A percentile compares a stretch with the other conserved stretches of the same genome.
These are phyloP conservation scores for Rhizophagus clarus DNA, from an alignment of 192 early-diverging fungal species.

Conservation along the genomic window DNA sequence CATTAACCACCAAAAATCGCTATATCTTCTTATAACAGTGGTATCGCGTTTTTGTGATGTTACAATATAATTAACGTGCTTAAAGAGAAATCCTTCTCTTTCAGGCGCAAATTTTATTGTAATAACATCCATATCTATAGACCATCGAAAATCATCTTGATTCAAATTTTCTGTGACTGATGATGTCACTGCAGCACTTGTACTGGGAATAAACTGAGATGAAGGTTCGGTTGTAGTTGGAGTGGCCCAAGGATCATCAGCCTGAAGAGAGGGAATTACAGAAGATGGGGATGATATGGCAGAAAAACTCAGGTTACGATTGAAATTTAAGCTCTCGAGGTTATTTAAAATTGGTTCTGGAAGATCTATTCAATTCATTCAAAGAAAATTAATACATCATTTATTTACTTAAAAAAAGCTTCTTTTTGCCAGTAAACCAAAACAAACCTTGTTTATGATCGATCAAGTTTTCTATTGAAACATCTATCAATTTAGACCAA, in stretches of 20 bases:
- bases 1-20: slow-evolving; percentile 89
- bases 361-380: slow-evolving; percentile 45
- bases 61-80: slow-evolving; percentile 87
- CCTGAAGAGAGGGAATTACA: slow-evolving; percentile 34
- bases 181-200: neutral
- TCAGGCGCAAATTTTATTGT: slow-evolving; percentile 52
- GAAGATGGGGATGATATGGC: slow-evolving; percentile 34
- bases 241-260: slow-evolving; percentile 63
- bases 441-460: slow-evolving; percentile 61
- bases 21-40: slow-evolving; percentile 80
- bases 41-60: slow-evolving; percentile 62
- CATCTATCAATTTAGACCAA: slow-evolving; percentile 34
- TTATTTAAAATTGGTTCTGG: slow-evolving; percentile 63
- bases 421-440: neutral
- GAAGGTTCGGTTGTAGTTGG: slow-evolving; percentile 12
- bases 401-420: neutral
- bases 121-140: slow-evolving; percentile 57
- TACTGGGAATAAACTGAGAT: neutral
- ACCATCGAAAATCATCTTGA: slow-evolving; percentile 54
- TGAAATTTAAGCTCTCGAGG: slow-evolving; percentile 51
- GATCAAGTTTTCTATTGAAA: slow-evolving; percentile 67
- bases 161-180: neutral
- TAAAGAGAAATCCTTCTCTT: slow-evolving; percentile 61
- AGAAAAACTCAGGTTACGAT: slow-evolving; percentile 30
- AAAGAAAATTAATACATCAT: neutral